phyloP scores from a whole-genome alignment of 495 filamentous ascomycete species.

The Paragyromitra xinjiangensis region DNA sequence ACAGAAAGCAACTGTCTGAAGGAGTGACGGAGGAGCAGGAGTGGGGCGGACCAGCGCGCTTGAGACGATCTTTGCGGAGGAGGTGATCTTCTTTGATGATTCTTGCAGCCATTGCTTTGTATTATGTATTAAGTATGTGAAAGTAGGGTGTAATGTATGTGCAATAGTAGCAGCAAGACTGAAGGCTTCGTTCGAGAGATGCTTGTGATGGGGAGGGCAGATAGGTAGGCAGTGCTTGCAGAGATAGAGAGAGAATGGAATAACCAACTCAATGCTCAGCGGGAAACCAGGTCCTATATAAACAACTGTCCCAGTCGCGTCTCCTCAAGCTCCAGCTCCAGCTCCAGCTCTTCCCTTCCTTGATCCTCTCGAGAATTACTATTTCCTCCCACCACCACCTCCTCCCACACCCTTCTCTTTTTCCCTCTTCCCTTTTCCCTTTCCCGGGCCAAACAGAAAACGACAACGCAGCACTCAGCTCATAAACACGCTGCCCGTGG shows the following conservation, averaged over 20 bases:
- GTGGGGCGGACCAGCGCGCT: conserved; percentile 55
- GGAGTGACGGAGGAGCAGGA: neutral
- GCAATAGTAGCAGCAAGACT: conserved; percentile 18
- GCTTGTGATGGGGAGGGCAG: conserved; percentile 26
- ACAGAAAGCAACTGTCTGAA: conserved; percentile 19
- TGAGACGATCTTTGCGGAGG: conserved; percentile 57
- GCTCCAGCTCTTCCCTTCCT: conserved; percentile 30
- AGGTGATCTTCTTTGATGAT: conserved; percentile 57
- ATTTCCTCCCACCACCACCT: conserved; percentile 43
- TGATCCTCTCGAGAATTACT: conserved; percentile 42
- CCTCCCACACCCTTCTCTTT: conserved; percentile 39
- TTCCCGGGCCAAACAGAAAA: conserved; percentile 54
- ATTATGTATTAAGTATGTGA: conserved; percentile 44
- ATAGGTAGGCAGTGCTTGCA: conserved; percentile 46
- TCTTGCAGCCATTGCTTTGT: conserved; percentile 56
- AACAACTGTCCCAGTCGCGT: conserved; percentile 32
- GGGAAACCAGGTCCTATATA: conserved; percentile 51
- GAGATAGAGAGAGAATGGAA: conserved; percentile 34
- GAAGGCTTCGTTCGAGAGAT: conserved; percentile 23
- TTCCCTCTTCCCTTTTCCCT: conserved; percentile 28
- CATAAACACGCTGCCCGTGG: conserved; percentile 46
- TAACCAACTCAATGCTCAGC: conserved; percentile 44
- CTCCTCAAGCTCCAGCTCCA: conserved; percentile 36
- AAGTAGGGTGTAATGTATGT: conserved; percentile 21
- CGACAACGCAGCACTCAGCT: conserved; percentile 54